Evolutionary conservation across 169 alveolate genomes (phyloP).

Genomic region (Plasmodium blacklocki): DNA sequence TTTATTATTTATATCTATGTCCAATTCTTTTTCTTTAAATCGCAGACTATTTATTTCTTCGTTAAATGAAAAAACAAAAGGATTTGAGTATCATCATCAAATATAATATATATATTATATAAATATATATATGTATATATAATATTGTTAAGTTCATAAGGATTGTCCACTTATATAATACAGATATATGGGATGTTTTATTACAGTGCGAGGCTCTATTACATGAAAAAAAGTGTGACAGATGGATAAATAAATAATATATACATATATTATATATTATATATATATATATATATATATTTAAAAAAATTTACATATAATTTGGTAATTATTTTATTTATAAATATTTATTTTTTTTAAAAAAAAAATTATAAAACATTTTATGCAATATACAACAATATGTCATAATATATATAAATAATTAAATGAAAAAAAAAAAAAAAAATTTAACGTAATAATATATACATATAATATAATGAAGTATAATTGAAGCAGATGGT

Average conservation of each 20-base stretch:
- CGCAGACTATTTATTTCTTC: background rate
- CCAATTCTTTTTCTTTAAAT: background rate
- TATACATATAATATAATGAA: constrained; percentile 14
- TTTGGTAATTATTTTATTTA: constrained; percentile 44
- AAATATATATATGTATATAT: background rate
- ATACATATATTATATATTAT: too few species aligned
- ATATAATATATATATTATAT: background rate
- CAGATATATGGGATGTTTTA: background rate
- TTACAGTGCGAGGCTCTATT: background rate
- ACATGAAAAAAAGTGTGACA: background rate
- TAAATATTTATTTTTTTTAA: constrained; percentile 42
- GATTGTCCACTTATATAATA: background rate
- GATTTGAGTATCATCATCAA: background rate
- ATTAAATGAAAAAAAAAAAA: constrained; percentile 3
- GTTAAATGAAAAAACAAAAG: background rate
- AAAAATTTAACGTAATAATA: constrained; percentile 2
- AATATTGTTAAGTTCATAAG: background rate
- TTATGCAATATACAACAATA: constrained; percentile 25
- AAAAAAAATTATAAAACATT: constrained; percentile 63
- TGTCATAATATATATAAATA: constrained; percentile 3
- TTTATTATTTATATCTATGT: background rate
- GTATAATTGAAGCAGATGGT: background rate
- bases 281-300: constrained; percentile 16
- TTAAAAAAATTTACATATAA: constrained; percentile 42
- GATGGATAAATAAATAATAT: background rate